A percentile compares a stretch with the other conserved stretches of the same genome.
Conservation (phyloP, 2,329 filamentous ascomycete species). For the Aspergillus uvarum region DNA sequence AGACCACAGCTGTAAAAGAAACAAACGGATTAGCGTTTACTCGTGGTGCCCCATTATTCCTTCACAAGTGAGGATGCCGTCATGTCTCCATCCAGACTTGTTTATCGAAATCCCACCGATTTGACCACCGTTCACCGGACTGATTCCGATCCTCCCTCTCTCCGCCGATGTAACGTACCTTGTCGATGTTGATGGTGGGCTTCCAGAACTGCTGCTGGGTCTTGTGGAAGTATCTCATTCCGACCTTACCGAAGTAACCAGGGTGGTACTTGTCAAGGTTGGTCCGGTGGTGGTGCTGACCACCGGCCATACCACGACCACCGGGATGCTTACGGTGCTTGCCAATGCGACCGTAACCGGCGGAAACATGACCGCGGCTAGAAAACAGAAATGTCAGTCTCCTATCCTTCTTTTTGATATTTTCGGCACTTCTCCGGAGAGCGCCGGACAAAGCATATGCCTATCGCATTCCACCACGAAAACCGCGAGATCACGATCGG, state of each 20-base stretch:
- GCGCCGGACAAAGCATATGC: not conserved
- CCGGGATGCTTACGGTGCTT: conserved; percentile 94
- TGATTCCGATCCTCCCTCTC: conserved; percentile 2
- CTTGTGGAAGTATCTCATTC: conserved; percentile 97
- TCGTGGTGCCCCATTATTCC: not conserved
- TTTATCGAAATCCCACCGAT: not conserved
- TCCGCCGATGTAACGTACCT: conserved; percentile 59
- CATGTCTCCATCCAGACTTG: not conserved
- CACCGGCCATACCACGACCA: conserved; percentile 88
- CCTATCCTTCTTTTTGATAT: conserved; percentile 5
- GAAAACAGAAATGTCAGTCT: conserved; percentile 21
- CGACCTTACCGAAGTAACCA: conserved; percentile 98
- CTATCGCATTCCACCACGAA: conserved; percentile 15
- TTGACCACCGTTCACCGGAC: not conserved
- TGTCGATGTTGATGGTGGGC: conserved; percentile 97
- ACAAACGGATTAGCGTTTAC: conserved; percentile 19
- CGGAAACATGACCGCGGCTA: conserved; percentile 95
- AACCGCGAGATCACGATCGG: conserved; percentile 12
- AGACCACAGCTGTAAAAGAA: conserved; percentile 73
- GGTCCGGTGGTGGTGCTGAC: conserved; percentile 97
- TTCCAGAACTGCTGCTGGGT: conserved; percentile 97
- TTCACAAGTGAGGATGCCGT: no score
- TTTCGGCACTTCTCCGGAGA: not conserved
- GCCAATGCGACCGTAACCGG: conserved; percentile 96
- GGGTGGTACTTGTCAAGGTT: conserved; percentile 94